Conservation (phyloP, 2,329 filamentous ascomycete species). For the Rutstroemia sp. region DNA sequence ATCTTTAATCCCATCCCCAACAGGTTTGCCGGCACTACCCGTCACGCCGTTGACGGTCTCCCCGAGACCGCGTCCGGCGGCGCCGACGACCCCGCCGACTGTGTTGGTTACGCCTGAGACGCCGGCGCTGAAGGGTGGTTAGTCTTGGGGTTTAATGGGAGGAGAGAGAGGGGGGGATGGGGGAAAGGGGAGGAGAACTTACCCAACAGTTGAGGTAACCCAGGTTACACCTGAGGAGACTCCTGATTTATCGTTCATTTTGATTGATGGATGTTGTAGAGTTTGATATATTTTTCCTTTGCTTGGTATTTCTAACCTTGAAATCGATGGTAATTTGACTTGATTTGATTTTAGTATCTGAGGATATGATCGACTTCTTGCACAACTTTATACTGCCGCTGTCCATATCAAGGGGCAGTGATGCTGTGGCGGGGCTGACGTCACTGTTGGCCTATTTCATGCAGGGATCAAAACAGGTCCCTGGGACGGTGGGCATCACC, state of each 20-base stretch:
- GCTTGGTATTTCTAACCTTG: background rate
- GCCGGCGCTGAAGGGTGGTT: slow-evolving; percentile 12
- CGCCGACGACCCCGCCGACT: slow-evolving; percentile 18
- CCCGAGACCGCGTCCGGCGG: slow-evolving; percentile 20
- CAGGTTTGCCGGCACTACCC: slow-evolving; percentile 18
- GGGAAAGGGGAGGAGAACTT: no score
- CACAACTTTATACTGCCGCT: no score
- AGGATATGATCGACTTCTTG: no score
- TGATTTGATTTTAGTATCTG: no score
- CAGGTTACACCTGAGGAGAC: slow-evolving; percentile 14
- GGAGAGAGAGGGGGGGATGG: no score
- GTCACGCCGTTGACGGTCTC: slow-evolving; percentile 22
- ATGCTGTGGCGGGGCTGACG: no score
- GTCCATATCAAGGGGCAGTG: no score
- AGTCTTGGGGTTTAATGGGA: background rate
- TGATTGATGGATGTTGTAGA: background rate
- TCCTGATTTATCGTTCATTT: slow-evolving; percentile 12
- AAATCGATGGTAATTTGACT: background rate
- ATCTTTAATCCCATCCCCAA: slow-evolving; percentile 22
- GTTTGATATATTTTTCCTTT: background rate
- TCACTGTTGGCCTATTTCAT: no score
- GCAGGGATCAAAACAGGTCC: no score
- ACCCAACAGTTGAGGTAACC: slow-evolving; percentile 17
- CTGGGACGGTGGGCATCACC: no score
- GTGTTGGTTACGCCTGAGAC: slow-evolving; percentile 19